Evolutionary conservation across 805 yeast genomes (phyloP).

Genomic region (Pichia kluyveri): DNA sequence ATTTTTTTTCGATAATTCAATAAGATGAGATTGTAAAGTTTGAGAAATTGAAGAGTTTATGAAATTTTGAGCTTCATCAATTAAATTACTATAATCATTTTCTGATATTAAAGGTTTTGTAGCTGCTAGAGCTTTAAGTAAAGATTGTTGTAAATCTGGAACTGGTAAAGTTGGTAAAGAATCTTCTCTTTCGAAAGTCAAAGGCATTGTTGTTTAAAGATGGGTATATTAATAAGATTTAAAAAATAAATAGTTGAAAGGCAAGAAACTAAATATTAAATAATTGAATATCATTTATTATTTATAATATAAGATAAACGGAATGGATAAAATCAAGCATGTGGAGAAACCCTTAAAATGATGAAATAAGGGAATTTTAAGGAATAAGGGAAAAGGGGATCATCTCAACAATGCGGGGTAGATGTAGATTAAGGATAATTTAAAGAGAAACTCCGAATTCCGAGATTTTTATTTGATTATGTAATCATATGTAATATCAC

Average conservation of each 20-base stretch:
- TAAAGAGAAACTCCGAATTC: too few relatives aligned
- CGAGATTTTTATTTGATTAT: too few relatives aligned
- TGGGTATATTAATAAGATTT: too few relatives aligned
- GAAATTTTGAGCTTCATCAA: conserved; percentile 37
- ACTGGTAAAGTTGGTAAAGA: conserved; percentile 52
- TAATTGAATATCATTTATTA: too few relatives aligned
- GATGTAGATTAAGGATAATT: too few relatives aligned
- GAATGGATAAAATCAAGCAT: too few relatives aligned
- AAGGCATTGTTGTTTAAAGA: conserved; percentile 1
- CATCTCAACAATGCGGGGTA: too few relatives aligned
- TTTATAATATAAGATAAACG: too few relatives aligned
- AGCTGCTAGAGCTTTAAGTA: conserved; percentile 44
- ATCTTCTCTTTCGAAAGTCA: conserved; percentile 34
- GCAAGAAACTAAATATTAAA: not conserved
- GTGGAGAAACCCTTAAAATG: conserved; percentile 4
- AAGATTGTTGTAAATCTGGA: conserved; percentile 44
- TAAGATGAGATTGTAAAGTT: conserved; percentile 45
- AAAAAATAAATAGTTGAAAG: too few relatives aligned
- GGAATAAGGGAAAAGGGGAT: too few relatives aligned
- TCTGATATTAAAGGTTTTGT: conserved; percentile 49
- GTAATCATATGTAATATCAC: too few relatives aligned
- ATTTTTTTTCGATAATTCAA: conserved; percentile 33
- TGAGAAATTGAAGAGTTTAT: conserved; percentile 31
- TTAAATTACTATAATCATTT: conserved; percentile 41
- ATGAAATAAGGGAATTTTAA: too few relatives aligned